These are phyloP conservation scores for Meredithiella fracta DNA, from an alignment of 2,329 filamentous ascomycete genomes.

Conservation along the genomic window DNA sequence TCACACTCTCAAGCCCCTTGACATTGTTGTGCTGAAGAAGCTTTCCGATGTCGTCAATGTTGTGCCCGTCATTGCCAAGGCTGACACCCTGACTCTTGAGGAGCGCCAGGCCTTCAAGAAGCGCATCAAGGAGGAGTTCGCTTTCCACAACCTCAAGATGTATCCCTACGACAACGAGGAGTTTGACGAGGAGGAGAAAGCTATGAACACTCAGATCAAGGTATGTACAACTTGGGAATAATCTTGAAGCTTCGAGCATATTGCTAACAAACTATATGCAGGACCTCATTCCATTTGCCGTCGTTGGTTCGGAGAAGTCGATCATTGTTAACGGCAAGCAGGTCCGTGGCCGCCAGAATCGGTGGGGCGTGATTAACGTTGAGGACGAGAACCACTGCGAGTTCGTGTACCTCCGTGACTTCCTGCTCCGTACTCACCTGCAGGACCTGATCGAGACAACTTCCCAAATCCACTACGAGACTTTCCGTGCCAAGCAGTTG, in stretches of 20 bases:
- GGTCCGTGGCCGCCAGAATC: constrained; percentile 93
- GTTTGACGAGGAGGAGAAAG: constrained; percentile 90
- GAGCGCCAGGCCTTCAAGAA: constrained; percentile 96
- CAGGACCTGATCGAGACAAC: constrained; percentile 99
- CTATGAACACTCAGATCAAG: constrained; percentile 92
- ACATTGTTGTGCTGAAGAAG: constrained; percentile 99
- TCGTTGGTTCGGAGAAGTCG: constrained; percentile 94
- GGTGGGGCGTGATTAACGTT: constrained; percentile 98
- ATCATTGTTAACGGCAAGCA: constrained; percentile 96
- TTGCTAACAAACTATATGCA: constrained; percentile 30
- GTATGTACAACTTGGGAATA: constrained; percentile 29
- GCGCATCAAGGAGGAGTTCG: constrained; percentile 97
- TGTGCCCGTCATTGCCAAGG: constrained; percentile 96
- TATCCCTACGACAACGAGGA: constrained; percentile 99
- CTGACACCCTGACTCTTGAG: constrained; percentile 87
- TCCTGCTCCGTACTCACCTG: constrained; percentile 92
- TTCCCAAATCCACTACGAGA: constrained; percentile 99
- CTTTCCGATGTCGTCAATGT: constrained; percentile 98
- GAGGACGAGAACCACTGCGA: constrained; percentile 99
- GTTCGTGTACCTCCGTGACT: constrained; percentile 96
- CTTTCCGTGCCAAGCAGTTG: constrained; percentile 98
- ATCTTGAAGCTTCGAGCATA: neutral
- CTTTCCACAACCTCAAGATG: constrained; percentile 99
- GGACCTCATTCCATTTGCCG: constrained; percentile 91
- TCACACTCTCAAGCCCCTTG: constrained; percentile 96